Base-by-base conservation (phyloP, 1,284 basidiomycete genomes). In the Rhodotorula sp. region DNA sequence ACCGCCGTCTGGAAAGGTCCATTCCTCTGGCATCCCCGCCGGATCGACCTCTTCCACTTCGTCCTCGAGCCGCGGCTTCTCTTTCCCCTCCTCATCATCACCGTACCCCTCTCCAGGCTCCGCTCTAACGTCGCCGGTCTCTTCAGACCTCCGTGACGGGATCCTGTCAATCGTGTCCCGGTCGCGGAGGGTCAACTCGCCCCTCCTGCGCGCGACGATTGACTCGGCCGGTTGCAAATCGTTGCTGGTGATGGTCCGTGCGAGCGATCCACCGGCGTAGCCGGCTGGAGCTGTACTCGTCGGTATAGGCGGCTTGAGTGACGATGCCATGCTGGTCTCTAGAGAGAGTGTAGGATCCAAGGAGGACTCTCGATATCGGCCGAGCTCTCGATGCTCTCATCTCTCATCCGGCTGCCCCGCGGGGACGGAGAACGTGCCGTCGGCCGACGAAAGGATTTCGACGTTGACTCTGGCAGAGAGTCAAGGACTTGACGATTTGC, bases 1-100 rank as follows among this genome's bases (percentile, higher is more conserved):
- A 0, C 73, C 73, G 1, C 73, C 75, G 37, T 75, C 75, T 0
- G 75, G 75, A 44, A 73, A 76, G 0, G 68, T 70, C 75, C 75
- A 75, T 24, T 67, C 69, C 15, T 67, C 67, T 5, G 57, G 65
- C 14, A 42, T 7, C 1, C 26, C 29, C n/a, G 53, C 48, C 42
- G 42, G 56, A 48, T 30, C 22, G 26, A 20, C 49, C 18, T 33
- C 46, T 22, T 7, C 48, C 1, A 24, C 26, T 22, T 44, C 57
- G 3, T 10, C 37, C 5, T 26, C 48, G 24, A n/a, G 26, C 53
- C 46, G n/a, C 24, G 42, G 20, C 46, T 51, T 37, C 18, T 44
- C 48, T 45, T 64, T 45, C n/a, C 46, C 53, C 17, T 62, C 62
- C 42, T 3, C 44, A 1, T 55, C 30, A 1, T 20, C 51, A 7